Conservation (phyloP, 345 rosid species). For the Euclidium syriacum region DNA sequence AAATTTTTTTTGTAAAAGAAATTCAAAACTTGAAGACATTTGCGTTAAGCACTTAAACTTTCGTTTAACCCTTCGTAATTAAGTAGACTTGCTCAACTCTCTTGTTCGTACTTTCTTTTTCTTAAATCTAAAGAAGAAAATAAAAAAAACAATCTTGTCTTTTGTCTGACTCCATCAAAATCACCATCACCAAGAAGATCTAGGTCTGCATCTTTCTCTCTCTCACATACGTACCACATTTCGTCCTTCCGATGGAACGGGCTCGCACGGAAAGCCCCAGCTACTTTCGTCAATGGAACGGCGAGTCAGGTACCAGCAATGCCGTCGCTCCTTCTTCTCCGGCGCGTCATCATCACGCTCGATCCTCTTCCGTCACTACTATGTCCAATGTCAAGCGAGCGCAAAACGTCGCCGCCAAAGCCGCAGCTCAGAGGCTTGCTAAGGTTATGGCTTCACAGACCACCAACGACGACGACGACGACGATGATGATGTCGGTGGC, state of each 20-base stretch:
- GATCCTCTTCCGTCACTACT: constrained; percentile 62
- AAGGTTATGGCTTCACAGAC: constrained; percentile 99
- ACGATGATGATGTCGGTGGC: constrained; percentile 36
- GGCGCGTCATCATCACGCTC: constrained; percentile 54
- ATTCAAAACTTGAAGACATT: background rate
- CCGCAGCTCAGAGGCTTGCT: constrained; percentile 96
- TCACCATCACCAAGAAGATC: constrained; percentile 22
- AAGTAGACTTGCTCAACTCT: constrained; percentile 1
- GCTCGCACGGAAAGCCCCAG: constrained; percentile 69
- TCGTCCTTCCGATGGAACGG: constrained; percentile 49
- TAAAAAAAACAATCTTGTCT: background rate
- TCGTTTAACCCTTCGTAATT: background rate
- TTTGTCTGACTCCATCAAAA: constrained; percentile 26
- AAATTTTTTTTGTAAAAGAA: too few species aligned
- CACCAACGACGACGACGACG: constrained; percentile 65
- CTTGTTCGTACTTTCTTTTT: background rate
- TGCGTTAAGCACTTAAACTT: background rate
- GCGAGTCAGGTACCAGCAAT: constrained; percentile 42
- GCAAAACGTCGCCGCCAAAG: constrained; percentile 94
- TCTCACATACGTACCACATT: background rate
- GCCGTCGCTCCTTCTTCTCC: constrained; percentile 46
- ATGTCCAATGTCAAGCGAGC: constrained; percentile 79
- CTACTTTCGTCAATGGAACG: constrained; percentile 69
- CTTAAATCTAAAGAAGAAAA: background rate
- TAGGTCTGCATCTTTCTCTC: constrained; percentile 9